These are phyloP conservation scores for Tremella fuciformis DNA, from an alignment of 768 basidiomycete genomes.

Conservation along the genomic window DNA sequence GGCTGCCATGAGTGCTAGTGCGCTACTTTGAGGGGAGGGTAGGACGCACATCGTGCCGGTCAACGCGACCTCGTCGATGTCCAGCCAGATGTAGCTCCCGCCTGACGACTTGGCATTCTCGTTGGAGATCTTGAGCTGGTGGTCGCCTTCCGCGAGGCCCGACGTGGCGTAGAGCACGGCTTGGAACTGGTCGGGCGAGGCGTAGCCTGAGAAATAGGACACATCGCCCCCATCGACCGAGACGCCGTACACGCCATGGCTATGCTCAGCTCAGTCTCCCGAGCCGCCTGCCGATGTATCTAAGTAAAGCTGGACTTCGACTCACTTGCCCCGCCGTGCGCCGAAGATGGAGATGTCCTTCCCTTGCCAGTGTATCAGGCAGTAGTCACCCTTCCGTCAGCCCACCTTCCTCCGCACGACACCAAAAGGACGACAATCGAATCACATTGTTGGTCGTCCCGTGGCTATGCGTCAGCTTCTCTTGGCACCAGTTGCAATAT, in stretches of 20 bases:
- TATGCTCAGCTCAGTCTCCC: too few relatives aligned
- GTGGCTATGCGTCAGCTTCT: constrained; percentile 11
- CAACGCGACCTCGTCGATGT: constrained; percentile 37
- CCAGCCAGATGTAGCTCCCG: constrained; percentile 24
- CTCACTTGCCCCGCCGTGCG: constrained; percentile 37
- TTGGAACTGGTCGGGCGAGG: constrained; percentile 24
- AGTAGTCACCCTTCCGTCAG: constrained; percentile 35
- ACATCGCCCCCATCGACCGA: constrained; percentile 22
- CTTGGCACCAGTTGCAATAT: constrained; percentile 8
- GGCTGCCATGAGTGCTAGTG: neutral
- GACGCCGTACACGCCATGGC: constrained; percentile 39
- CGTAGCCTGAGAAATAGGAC: constrained; percentile 35
- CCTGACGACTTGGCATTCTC: constrained; percentile 24
- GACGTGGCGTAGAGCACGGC: constrained; percentile 33
- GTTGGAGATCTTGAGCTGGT: constrained; percentile 35
- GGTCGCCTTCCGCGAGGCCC: constrained; percentile 34
- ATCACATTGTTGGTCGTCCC: too few relatives aligned
- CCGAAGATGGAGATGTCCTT: constrained; percentile 40
- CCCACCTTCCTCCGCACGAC: constrained; percentile 7
- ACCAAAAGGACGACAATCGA: too few relatives aligned
- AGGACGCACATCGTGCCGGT: constrained; percentile 35
- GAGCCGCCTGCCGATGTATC: neutral
- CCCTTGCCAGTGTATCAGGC: constrained; percentile 33
- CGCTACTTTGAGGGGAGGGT: neutral
- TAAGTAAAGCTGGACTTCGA: neutral